A percentile compares a stretch with the other conserved stretches of the same genome.
phyloP scores from a whole-genome alignment of 2,329 filamentous ascomycete species.

The Penicillium corylophilum region DNA sequence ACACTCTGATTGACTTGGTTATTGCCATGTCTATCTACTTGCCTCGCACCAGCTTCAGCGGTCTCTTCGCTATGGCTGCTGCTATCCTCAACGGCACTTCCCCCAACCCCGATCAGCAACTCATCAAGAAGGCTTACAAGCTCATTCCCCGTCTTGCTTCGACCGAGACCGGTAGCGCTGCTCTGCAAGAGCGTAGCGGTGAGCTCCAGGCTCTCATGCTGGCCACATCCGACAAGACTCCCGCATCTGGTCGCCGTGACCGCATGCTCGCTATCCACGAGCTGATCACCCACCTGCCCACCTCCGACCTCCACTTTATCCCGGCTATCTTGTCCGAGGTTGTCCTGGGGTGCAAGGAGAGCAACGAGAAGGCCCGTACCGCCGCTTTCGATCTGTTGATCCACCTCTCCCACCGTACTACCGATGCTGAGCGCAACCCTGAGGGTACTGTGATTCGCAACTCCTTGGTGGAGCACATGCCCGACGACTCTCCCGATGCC shows the following conservation, averaged over 20 bases:
- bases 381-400: conserved; percentile 89
- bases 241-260: conserved; percentile 81
- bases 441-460: conserved; percentile 76
- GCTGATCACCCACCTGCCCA: conserved; percentile 75
- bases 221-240: conserved; percentile 76
- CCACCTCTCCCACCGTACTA: conserved; percentile 81
- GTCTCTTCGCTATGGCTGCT: conserved; percentile 82
- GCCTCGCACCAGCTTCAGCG: conserved; percentile 77
- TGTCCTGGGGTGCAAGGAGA: conserved; percentile 94
- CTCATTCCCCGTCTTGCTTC: conserved; percentile 86
- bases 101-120: conserved; percentile 67
- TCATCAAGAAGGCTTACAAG: conserved; percentile 99
- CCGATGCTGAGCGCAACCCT: conserved; percentile 56
- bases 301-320: conserved; percentile 84
- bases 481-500: conserved; percentile 71
- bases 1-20: conserved; percentile 94
- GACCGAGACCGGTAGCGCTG: conserved; percentile 72
- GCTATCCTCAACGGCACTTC: conserved; percentile 69
- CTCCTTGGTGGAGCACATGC: conserved; percentile 83
- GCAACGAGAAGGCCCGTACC: conserved; percentile 90
- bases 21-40: conserved; percentile 95
- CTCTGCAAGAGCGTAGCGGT: conserved; percentile 69
- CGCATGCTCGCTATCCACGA: conserved; percentile 79
- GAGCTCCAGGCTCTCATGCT: conserved; percentile 84
- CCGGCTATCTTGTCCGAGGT: conserved; percentile 89